Evolutionary conservation across 1,284 basidiomycete genomes (phyloP), one percentile per base, ranked within the genome.

Genomic region (Trametes sp.): DNA sequence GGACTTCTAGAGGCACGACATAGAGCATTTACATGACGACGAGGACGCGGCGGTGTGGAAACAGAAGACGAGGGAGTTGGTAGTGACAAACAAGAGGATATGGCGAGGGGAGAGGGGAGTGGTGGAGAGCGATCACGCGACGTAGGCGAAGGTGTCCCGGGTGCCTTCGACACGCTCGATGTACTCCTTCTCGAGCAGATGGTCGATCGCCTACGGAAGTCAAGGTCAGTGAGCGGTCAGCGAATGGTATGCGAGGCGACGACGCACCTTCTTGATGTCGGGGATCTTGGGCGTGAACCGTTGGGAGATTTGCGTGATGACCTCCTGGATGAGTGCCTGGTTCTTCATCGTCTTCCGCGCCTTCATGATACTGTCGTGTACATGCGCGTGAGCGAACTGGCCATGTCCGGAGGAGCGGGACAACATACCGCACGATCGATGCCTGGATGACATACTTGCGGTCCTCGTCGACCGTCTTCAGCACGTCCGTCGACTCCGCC

Each of bases 331-430:
- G 66, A 99, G 81, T 0, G 89, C 86, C 76, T 96, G 93, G 79
- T 98, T 97, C 83, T 97, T 97, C 90, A 98, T 92, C 64, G 93
- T 95, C 88, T 98, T 97, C 62, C 97, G 87, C 24, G 95, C 95
- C 80, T 98, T 98, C 97, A 98, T 98, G 77, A 98, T 94, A 60
- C 95, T 94, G 71, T 6, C 60, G 35, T 54, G 33, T 21, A 38
- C 24, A 11, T 41, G 44, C 14, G 3, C 13, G 10, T 29, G n/a
- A 19, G 21, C 44, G 33, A 24, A 14, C 41, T n/a, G 23, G 26
- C 16, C 13, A 36, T 8, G 2, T 41, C 13, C 31, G 0, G 13
- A 9, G 44, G 19, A 54, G 11, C 2, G 61, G 10, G 5, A 31
- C 7, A 26, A 72, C 88, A 44, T 75, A 94, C 91, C 94, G 91